These are phyloP conservation scores for Podospora pseudopauciseta DNA, from an alignment of 495 filamentous ascomycete species.

Conservation along the genomic window DNA sequence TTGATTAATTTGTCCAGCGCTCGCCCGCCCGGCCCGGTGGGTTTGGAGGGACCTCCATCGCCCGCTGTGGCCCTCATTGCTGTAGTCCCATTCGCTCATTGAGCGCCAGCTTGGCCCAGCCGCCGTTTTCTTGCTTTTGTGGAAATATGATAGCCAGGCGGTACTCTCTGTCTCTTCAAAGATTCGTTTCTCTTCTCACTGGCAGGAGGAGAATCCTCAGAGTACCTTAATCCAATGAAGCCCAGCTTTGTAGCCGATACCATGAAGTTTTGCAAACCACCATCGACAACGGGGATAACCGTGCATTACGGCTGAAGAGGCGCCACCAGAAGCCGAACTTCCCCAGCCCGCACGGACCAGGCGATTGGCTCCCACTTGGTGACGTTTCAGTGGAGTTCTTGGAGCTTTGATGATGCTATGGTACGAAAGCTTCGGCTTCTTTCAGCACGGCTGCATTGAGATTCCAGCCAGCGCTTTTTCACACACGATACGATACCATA, in stretches of 20 bases:
- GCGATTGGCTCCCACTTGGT: conserved; percentile 3
- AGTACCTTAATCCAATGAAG: too few relatives aligned
- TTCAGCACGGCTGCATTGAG: background rate
- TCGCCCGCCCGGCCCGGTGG: too few relatives aligned
- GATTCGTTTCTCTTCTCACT: background rate
- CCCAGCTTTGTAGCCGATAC: too few relatives aligned
- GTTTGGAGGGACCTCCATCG: background rate
- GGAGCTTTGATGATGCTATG: conserved; percentile 1
- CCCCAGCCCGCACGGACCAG: background rate
- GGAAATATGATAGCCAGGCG: background rate
- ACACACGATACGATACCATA: background rate
- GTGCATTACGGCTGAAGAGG: background rate
- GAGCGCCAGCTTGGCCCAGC: background rate
- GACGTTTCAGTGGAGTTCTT: background rate
- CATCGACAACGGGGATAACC: background rate
- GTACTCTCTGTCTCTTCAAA: background rate
- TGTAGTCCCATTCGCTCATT: background rate
- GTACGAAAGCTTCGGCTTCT: conserved; percentile 3
- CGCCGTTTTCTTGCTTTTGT: background rate
- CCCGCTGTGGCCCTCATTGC: background rate
- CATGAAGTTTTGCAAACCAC: background rate
- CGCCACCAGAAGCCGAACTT: conserved; percentile 1
- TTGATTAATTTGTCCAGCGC: background rate
- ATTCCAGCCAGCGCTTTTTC: background rate
- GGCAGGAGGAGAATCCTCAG: background rate